A percentile compares a stretch with the other conserved stretches of the same genome.
These are phyloP conservation scores for Funneliformis mosseae DNA, from an alignment of 192 early-diverging fungal genomes.

Conservation along the genomic window DNA sequence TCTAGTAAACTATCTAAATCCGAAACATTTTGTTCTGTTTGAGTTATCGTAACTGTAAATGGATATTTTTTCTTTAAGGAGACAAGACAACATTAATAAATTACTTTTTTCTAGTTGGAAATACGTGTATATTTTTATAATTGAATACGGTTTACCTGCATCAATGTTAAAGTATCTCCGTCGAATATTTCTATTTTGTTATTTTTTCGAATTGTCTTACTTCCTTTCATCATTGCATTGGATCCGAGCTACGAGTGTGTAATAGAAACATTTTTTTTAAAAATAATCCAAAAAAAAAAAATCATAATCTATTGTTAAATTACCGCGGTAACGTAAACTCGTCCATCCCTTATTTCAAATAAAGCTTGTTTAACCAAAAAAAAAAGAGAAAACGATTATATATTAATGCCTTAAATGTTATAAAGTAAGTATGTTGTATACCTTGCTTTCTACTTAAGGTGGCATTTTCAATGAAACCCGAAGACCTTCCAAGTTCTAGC, in stretches of 20 bases:
- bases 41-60: constrained; percentile 5
- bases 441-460: constrained; percentile 14
- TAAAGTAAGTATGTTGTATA: neutral
- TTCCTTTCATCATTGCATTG: constrained; percentile 17
- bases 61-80: constrained; percentile 10
- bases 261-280: neutral
- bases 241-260: neutral
- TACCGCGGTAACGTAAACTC: constrained; percentile 21
- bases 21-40: neutral
- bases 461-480: neutral
- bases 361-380: neutral
- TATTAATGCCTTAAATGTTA: neutral
- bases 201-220: constrained; percentile 12
- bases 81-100: neutral
- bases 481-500: neutral
- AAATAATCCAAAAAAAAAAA: neutral
- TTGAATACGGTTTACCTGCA: neutral
- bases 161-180: constrained; percentile 19
- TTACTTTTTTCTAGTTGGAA: neutral
- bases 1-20: neutral
- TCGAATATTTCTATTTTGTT: constrained; percentile 11
- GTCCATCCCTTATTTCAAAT: constrained; percentile 17
- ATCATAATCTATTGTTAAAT: neutral
- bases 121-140: neutral
- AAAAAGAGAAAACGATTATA: neutral